phyloP scores from a whole-genome alignment of 768 basidiomycete genomes.

The Termitomyces sp. region DNA sequence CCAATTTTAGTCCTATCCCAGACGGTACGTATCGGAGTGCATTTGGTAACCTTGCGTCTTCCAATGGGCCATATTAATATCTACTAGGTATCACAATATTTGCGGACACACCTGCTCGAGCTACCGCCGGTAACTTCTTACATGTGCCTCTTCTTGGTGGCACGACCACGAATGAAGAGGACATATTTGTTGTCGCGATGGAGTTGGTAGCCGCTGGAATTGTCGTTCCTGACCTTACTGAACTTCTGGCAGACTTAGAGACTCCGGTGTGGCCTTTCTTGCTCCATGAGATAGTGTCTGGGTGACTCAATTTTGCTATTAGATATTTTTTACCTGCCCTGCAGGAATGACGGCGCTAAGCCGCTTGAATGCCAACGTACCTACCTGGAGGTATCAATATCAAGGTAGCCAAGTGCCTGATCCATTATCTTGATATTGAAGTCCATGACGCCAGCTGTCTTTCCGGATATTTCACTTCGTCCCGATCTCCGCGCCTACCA shows the following conservation, averaged over 20 bases:
- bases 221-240: slow-evolving; percentile 25
- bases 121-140: slow-evolving; percentile 16
- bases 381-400: slow-evolving; percentile 18
- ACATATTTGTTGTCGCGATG: slow-evolving; percentile 28
- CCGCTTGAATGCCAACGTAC: slow-evolving; percentile 23
- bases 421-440: too few relatives aligned
- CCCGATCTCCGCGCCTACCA: slow-evolving; percentile 34
- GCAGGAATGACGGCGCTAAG: slow-evolving; percentile 21
- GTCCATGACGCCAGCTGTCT: slow-evolving; percentile 23
- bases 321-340: slow-evolving; percentile 25
- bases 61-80: neutral
- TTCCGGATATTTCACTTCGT: slow-evolving; percentile 30
- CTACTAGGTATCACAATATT: slow-evolving; percentile 29
- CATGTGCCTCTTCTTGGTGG: slow-evolving; percentile 21
- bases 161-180: slow-evolving; percentile 29
- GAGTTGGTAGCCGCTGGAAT: slow-evolving; percentile 23
- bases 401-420: slow-evolving; percentile 17
- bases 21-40: slow-evolving; percentile 24
- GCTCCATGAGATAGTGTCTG: neutral
- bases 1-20: slow-evolving; percentile 23
- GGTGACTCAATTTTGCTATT: neutral
- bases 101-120: slow-evolving; percentile 21
- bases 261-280: slow-evolving; percentile 22
- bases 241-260: slow-evolving; percentile 23
- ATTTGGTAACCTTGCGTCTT: neutral